A percentile compares a stretch with the other conserved stretches of the same genome.
Evolutionary conservation across 495 filamentous ascomycete genomes (phyloP).

Genomic region (Choiromyces venosus): DNA sequence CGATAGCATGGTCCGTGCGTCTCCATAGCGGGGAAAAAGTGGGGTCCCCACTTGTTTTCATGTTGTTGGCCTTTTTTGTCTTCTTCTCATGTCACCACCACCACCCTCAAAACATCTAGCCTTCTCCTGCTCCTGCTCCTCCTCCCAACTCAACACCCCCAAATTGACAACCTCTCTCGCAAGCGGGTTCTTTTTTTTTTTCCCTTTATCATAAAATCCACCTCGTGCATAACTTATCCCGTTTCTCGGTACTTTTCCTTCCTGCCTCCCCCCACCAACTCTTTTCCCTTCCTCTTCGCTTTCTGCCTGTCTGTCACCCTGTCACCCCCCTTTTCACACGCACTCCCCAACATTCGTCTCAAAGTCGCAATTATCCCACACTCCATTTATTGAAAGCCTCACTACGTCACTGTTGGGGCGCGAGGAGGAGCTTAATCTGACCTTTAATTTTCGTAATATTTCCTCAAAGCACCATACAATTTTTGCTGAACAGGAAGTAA

Average conservation of each 20-base stretch:
- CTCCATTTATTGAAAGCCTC: neutral
- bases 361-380: constrained; percentile 1
- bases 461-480: neutral
- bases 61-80: neutral
- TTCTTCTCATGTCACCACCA: neutral
- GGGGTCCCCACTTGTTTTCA: neutral
- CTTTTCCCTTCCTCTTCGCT: neutral
- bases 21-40: constrained; percentile 3
- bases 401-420: neutral
- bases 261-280: neutral
- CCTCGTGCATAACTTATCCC: neutral
- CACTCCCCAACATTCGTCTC: neutral
- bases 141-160: too few species aligned
- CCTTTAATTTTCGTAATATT: neutral
- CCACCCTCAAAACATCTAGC: neutral
- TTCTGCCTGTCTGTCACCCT: neutral
- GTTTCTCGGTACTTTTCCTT: neutral
- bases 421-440: neutral
- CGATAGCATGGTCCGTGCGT: neutral
- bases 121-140: too few species aligned
- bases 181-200: too few species aligned
- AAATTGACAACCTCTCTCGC: neutral
- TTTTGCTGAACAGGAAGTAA: neutral
- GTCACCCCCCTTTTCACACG: neutral
- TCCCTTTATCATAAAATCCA: neutral